Conservation (phyloP, 441 rosid genomes). For the Codiaeum variegatum region DNA sequence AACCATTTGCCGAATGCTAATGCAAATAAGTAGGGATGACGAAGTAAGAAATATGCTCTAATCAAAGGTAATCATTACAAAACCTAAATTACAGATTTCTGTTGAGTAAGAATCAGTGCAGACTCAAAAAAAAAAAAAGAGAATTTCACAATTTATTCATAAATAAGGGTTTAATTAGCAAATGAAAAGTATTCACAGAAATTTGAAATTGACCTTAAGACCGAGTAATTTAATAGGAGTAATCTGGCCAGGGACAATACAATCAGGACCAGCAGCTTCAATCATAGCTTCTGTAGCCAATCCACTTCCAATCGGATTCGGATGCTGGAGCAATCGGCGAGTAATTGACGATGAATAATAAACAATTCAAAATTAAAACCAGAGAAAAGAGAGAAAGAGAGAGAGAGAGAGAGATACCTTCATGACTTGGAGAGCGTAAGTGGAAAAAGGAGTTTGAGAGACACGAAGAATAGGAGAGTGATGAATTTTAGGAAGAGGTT, state of each 20-base stretch:
- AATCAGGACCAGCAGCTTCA: constrained; percentile 90
- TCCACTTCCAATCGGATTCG: constrained; percentile 75
- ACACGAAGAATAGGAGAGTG: constrained; percentile 62
- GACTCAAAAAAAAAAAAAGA: neutral
- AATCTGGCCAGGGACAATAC: constrained; percentile 77
- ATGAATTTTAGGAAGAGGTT: constrained; percentile 67
- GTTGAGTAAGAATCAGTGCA: neutral
- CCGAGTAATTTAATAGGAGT: constrained; percentile 76
- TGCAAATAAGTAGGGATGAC: neutral
- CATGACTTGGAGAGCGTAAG: constrained; percentile 61
- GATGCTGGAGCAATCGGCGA: constrained; percentile 43
- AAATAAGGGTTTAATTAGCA: no score
- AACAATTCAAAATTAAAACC: no score
- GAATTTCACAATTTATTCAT: no score
- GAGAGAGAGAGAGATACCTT: constrained; percentile 33
- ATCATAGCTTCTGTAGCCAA: constrained; percentile 65
- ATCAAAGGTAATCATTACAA: neutral
- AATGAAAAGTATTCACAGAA: no score
- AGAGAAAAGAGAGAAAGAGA: neutral
- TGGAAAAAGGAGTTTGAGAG: constrained; percentile 43
- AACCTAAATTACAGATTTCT: neutral
- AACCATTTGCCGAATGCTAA: neutral
- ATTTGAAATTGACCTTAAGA: constrained; percentile 44
- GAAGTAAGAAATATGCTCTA: neutral
- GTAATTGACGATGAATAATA: neutral